Conservation (phyloP, 2,329 filamentous ascomycete species). For the Penicillium thymicola region DNA sequence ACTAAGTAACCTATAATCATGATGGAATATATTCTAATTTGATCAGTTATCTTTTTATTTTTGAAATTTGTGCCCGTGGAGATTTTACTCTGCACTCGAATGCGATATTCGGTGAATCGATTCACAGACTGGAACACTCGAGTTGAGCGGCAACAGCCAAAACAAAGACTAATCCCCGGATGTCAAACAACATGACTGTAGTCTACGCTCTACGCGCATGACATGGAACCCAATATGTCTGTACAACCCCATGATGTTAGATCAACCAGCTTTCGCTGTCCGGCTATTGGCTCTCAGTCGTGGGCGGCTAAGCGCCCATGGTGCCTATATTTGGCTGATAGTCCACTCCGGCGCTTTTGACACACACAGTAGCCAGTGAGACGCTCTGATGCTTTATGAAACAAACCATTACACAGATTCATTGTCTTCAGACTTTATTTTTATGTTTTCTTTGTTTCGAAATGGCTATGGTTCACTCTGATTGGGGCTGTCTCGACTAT, state of each 20-base stretch:
- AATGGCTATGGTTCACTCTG: slow-evolving; percentile 5
- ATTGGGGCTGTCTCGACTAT: slow-evolving; percentile 14
- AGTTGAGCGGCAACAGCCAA: background rate
- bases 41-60: background rate
- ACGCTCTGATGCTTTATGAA: slow-evolving; percentile 25
- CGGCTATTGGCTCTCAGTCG: slow-evolving; percentile 24
- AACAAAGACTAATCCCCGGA: background rate
- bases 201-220: background rate
- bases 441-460: slow-evolving; percentile 17
- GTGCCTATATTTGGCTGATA: slow-evolving; percentile 26
- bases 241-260: background rate
- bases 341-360: slow-evolving; percentile 16
- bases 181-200: background rate
- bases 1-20: background rate
- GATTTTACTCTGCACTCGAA: background rate
- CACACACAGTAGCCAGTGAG: slow-evolving; percentile 15
- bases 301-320: slow-evolving; percentile 28
- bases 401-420: slow-evolving; percentile 15
- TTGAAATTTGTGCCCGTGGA: background rate
- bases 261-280: background rate
- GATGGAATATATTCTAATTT: background rate
- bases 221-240: background rate
- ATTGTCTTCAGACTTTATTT: slow-evolving; percentile 15
- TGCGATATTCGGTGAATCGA: background rate
- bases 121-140: background rate